Evolutionary conservation across 192 early-diverging fungal species (phyloP).

Genomic region (Gigaspora rosea): DNA sequence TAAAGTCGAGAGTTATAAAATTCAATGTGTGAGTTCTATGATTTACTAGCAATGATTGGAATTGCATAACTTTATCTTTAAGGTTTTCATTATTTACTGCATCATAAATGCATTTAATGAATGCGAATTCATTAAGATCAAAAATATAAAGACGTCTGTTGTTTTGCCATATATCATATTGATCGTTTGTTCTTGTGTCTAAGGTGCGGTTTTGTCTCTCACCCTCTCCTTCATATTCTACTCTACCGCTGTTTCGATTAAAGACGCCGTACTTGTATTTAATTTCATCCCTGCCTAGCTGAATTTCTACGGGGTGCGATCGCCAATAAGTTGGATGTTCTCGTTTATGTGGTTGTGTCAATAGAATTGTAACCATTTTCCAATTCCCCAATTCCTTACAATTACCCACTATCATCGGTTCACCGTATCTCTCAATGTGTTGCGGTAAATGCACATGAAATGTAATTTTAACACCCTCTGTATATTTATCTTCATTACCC

Average conservation of each 20-base stretch:
- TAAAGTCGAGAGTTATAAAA: not conserved
- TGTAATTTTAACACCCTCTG: not conserved
- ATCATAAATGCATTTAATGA: not conserved
- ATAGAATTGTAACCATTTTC: not conserved
- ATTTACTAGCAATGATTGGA: not conserved
- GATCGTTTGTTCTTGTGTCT: not conserved
- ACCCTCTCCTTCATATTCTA: not conserved
- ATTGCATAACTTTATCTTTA: not conserved
- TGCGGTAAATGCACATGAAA: not conserved
- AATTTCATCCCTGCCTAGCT: not conserved
- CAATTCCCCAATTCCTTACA: not conserved
- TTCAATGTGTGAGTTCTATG: not conserved
- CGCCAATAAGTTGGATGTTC: not conserved
- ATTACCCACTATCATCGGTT: not conserved
- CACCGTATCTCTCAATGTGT: not conserved
- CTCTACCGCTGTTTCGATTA: not conserved
- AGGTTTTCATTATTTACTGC: not conserved
- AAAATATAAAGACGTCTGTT: not conserved
- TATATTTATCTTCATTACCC: too few species aligned
- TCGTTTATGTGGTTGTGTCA: not conserved
- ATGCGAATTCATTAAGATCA: not conserved
- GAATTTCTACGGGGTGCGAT: not conserved
- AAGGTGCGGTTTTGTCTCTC: not conserved
- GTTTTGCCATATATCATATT: not conserved
- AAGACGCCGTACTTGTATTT: not conserved